A percentile compares a stretch with the other conserved stretches of the same genome.
phyloP scores from a whole-genome alignment of 192 early-diverging fungal genomes.

The Backusella liffmaniae region DNA sequence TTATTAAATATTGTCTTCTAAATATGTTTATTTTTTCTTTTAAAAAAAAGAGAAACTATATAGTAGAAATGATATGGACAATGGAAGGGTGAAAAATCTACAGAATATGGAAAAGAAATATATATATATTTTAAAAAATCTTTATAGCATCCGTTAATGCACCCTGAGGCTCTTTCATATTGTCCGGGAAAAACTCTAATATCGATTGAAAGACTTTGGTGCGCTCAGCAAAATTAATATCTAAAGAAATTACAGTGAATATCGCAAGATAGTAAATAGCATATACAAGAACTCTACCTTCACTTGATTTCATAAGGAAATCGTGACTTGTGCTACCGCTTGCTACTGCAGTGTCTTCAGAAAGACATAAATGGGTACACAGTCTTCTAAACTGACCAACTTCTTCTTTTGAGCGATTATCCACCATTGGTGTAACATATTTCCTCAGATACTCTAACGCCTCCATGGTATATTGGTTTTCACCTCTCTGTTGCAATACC shows the following conservation, averaged over 20 bases:
- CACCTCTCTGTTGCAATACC: not conserved
- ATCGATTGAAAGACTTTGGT: constrained; percentile 66
- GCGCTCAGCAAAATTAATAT: constrained; percentile 42
- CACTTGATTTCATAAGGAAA: not conserved
- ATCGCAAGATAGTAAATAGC: not conserved
- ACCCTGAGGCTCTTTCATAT: constrained; percentile 75
- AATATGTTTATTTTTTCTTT: not conserved
- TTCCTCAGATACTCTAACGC: constrained; percentile 83
- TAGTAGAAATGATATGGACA: not conserved
- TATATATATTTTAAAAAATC: not conserved
- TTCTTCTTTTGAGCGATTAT: constrained; percentile 51
- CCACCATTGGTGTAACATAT: constrained; percentile 67
- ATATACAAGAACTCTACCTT: not conserved
- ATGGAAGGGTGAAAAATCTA: not conserved
- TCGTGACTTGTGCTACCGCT: not conserved
- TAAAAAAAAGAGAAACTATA: not conserved
- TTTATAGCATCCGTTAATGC: constrained; percentile 71
- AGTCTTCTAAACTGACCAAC: constrained; percentile 41
- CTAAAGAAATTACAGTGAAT: not conserved
- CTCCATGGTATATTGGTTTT: constrained; percentile 29
- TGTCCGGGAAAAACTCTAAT: constrained; percentile 70
- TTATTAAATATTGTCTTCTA: not conserved
- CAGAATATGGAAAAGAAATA: not conserved
- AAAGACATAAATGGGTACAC: constrained; percentile 19
- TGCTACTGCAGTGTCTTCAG: not conserved